Evolutionary conservation across 2,329 filamentous ascomycete genomes (phyloP).

Genomic region (Stagonosporopsis tanaceti): DNA sequence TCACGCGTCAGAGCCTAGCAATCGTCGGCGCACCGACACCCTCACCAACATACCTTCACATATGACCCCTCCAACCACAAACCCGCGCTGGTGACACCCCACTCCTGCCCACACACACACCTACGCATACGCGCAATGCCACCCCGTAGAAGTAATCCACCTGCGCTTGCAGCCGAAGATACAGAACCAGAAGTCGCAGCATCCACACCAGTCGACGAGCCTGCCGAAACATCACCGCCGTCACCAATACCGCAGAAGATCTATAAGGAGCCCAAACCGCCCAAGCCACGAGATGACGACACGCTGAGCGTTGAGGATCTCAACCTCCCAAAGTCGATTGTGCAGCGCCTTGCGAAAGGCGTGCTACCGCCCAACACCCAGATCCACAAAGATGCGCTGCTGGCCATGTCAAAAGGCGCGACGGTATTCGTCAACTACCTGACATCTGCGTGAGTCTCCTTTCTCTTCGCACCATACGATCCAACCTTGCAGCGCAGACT

Average conservation of each 20-base stretch:
- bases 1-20: slow-evolving; percentile 40
- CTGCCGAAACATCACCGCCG: slow-evolving; percentile 5
- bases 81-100: slow-evolving; percentile 8
- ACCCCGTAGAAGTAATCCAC: slow-evolving; percentile 57
- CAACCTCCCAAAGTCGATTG: slow-evolving; percentile 80
- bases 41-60: slow-evolving; percentile 24
- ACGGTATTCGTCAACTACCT: slow-evolving; percentile 86
- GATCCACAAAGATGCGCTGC: slow-evolving; percentile 81
- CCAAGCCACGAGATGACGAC: slow-evolving; percentile 43
- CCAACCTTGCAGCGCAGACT: background rate
- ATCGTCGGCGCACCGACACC: slow-evolving; percentile 23
- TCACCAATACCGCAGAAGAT: slow-evolving; percentile 16
- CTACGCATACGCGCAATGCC: slow-evolving; percentile 50
- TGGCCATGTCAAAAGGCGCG: slow-evolving; percentile 81
- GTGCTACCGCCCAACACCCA: slow-evolving; percentile 82
- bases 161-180: slow-evolving; percentile 50
- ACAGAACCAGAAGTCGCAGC: slow-evolving; percentile 23
- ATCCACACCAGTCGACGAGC: slow-evolving; percentile 8
- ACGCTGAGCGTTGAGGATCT: slow-evolving; percentile 66
- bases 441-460: slow-evolving; percentile 70
- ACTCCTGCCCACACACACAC: background rate
- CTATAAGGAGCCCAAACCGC: slow-evolving; percentile 17
- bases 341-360: slow-evolving; percentile 80
- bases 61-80: slow-evolving; percentile 13
- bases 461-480: background rate